Conservation (phyloP, 2,329 filamentous ascomycete species). For the Colletotrichum musae region DNA sequence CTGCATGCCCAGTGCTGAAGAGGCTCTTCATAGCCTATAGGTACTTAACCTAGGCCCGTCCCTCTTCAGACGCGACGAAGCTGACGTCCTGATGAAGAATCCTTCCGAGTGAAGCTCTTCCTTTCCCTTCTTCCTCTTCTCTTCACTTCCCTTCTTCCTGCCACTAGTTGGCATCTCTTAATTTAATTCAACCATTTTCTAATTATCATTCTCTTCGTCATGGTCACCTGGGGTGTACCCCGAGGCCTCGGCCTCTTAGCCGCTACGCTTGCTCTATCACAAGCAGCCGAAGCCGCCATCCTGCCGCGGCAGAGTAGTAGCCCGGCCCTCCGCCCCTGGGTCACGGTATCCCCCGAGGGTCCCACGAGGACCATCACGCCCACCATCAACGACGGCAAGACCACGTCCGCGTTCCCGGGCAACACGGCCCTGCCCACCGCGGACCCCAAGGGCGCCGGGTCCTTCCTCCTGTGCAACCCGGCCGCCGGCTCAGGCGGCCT, state of each 20-base stretch:
- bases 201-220: neutral
- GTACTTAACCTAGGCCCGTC: slow-evolving; percentile 23
- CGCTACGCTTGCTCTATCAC: slow-evolving; percentile 12
- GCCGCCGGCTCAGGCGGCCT: slow-evolving; percentile 34
- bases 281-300: slow-evolving; percentile 22
- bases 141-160: slow-evolving; percentile 1
- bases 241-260: slow-evolving; percentile 23
- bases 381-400: slow-evolving; percentile 39
- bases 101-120: slow-evolving; percentile 20
- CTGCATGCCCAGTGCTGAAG: slow-evolving; percentile 19
- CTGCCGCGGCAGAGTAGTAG: slow-evolving; percentile 30
- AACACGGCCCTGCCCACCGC: slow-evolving; percentile 33
- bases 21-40: neutral
- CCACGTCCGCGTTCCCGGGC: slow-evolving; percentile 35
- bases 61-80: neutral
- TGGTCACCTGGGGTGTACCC: slow-evolving; percentile 16
- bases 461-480: slow-evolving; percentile 40
- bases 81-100: neutral
- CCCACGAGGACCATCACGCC: slow-evolving; percentile 37
- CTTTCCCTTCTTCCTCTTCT: neutral
- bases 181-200: neutral
- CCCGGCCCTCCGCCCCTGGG: slow-evolving; percentile 39
- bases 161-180: slow-evolving; percentile 18
- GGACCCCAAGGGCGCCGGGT: slow-evolving; percentile 32
- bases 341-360: slow-evolving; percentile 39